Percentiles rank a stretch among this genome's conserved stretches.
phyloP scores from a whole-genome alignment of 306 rosid genomes.

The Sesbania bispinosa region DNA sequence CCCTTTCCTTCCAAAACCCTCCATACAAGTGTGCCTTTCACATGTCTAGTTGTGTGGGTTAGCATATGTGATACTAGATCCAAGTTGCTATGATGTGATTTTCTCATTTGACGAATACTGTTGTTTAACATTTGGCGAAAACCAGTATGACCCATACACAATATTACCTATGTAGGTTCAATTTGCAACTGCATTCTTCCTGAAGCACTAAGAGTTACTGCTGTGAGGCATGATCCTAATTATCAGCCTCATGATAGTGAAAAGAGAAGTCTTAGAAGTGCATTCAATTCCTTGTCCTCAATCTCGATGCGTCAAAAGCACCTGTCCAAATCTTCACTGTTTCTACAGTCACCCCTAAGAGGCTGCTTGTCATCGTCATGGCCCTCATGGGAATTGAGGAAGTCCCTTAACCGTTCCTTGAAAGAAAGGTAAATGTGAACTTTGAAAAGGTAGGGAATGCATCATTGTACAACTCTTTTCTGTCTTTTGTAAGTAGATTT shows the following conservation, averaged over 20 bases:
- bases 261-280: constrained; percentile 65
- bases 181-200: constrained; percentile 89
- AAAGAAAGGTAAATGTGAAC: constrained; percentile 59
- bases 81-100: constrained; percentile 15
- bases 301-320: constrained; percentile 96
- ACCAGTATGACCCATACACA: too few relatives aligned
- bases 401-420: constrained; percentile 68
- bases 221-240: constrained; percentile 70
- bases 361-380: constrained; percentile 83
- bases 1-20: too few relatives aligned
- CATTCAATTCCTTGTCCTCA: constrained; percentile 72
- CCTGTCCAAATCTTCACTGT: constrained; percentile 70
- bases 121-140: background rate
- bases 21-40: too few relatives aligned
- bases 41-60: too few relatives aligned
- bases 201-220: constrained; percentile 68
- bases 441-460: constrained; percentile 5
- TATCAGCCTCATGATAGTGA: constrained; percentile 57
- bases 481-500: constrained; percentile 30
- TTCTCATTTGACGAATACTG: background rate
- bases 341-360: constrained; percentile 87
- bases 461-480: constrained; percentile 16
- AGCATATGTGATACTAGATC: too few relatives aligned
- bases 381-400: constrained; percentile 85
- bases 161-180: constrained; percentile 54